These are phyloP conservation scores for Aspergillus nidulans DNA, from an alignment of 495 filamentous ascomycete species.

Conservation along the genomic window DNA sequence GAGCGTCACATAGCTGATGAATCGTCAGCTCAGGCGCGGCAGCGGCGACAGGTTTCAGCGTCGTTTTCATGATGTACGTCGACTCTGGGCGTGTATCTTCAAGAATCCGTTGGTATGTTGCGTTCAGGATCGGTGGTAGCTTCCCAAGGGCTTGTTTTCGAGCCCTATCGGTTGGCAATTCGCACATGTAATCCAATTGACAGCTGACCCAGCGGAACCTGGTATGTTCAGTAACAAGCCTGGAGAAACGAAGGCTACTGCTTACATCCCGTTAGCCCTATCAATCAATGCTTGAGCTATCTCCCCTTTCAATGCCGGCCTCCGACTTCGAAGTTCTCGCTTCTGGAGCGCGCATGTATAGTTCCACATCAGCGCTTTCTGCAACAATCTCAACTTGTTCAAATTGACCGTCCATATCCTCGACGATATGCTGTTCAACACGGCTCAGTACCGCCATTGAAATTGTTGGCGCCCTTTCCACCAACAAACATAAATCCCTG, in stretches of 20 bases:
- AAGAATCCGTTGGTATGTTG: not conserved
- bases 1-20: not conserved
- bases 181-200: not conserved
- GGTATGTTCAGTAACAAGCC: no score
- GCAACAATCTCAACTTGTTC: not conserved
- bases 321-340: not conserved
- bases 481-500: not conserved
- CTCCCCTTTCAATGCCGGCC: not conserved
- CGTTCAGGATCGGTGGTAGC: not conserved
- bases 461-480: not conserved
- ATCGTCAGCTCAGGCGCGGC: not conserved
- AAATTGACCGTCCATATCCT: not conserved
- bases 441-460: not conserved
- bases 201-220: conserved; percentile 2
- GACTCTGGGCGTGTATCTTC: not conserved
- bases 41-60: not conserved
- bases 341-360: not conserved
- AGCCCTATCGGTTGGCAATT: not conserved
- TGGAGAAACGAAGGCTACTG: not conserved
- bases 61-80: not conserved
- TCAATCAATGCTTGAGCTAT: not conserved
- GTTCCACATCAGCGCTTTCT: not conserved
- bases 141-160: not conserved
- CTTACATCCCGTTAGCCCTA: not conserved
- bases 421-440: not conserved